Percentiles rank a stretch among this genome's conserved stretches.
Conservation (phyloP, 2,329 filamentous ascomycete species). For the Kalaharituber pfeilii region DNA sequence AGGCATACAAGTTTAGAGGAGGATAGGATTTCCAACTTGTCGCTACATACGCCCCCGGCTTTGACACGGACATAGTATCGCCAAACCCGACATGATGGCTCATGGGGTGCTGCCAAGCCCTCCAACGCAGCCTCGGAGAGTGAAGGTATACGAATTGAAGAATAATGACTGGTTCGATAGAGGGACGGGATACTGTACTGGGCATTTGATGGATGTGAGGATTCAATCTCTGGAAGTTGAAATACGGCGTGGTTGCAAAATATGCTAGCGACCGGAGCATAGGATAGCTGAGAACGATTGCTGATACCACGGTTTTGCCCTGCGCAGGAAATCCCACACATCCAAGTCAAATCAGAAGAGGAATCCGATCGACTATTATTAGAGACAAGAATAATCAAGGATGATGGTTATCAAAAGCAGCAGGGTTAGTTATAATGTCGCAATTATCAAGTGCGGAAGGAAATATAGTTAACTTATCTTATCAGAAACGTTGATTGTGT, state of each 20-base stretch:
- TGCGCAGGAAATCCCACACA: constrained; percentile 58
- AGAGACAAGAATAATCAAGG: constrained; percentile 77
- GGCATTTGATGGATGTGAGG: constrained; percentile 54
- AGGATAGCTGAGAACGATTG: no score
- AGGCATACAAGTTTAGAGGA: background rate
- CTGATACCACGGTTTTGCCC: background rate
- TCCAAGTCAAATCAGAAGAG: constrained; percentile 87
- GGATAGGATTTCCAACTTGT: background rate
- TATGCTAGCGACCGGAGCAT: background rate
- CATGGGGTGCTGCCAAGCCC: constrained; percentile 27
- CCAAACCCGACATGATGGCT: background rate
- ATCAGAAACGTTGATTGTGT: constrained; percentile 88
- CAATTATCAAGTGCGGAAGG: constrained; percentile 13
- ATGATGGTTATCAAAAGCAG: constrained; percentile 96
- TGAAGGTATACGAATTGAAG: constrained; percentile 97
- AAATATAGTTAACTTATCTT: constrained; percentile 21
- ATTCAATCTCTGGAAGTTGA: background rate
- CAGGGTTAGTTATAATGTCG: constrained; percentile 46
- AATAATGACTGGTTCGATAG: constrained; percentile 99
- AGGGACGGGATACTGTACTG: constrained; percentile 87
- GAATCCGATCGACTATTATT: constrained; percentile 66
- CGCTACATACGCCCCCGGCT: background rate
- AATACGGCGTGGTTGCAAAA: background rate
- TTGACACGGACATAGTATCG: background rate
- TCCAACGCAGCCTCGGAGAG: constrained; percentile 38